Evolutionary conservation across 164 flowering plant species (phyloP), one percentile per base, ranked within the genome.

Genomic region (Chimonanthus salicifolius): DNA sequence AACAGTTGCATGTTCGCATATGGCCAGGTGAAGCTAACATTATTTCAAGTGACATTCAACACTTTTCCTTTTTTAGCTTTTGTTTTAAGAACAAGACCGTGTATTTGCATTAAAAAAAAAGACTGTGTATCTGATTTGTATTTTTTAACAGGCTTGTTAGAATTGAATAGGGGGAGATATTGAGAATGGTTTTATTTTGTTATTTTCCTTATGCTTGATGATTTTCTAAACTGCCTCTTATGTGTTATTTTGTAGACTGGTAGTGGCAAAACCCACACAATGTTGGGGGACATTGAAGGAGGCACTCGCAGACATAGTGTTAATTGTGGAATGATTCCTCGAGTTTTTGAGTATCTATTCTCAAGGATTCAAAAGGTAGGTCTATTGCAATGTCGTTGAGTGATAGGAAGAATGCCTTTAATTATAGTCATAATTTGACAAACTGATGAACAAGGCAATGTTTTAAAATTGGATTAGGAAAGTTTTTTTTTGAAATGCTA

Each of bases 1-100:
- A 96, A 96, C 74, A 96, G 99, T 72, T 96, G 99, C 81, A 91
- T 96, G 97, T 96, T 96, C 81, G 99, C 99, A 7, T 96, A 96
- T 82, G 98, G 99, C 13, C 99, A 96, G 80, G 99, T 96, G 75
- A 86, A 90, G 71, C 4, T 9, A 51, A n/a, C 10, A 58, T 62
- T 66, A 16, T 48, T 33, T 33, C 33, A 33, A 33, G 33, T 33
- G 33, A 33, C 33, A 33, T 33, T 33, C 33, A 33, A 33, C 33
- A 33, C 33, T 33, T 33, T 46, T 2, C 16, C n/a, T 15, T 50
- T 13, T 13, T 43, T 45, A 4, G 43, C 8, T 63, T 1, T 16
- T 33, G 33, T 33, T 33, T 33, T 33, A 33, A 33, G 33, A 33
- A 33, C 33, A 33, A 33, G 33, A 33, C 33, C 33, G 33, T 33